phyloP scores from a whole-genome alignment of 176 grass and related monocot species.

The Phoenix dactylifera region DNA sequence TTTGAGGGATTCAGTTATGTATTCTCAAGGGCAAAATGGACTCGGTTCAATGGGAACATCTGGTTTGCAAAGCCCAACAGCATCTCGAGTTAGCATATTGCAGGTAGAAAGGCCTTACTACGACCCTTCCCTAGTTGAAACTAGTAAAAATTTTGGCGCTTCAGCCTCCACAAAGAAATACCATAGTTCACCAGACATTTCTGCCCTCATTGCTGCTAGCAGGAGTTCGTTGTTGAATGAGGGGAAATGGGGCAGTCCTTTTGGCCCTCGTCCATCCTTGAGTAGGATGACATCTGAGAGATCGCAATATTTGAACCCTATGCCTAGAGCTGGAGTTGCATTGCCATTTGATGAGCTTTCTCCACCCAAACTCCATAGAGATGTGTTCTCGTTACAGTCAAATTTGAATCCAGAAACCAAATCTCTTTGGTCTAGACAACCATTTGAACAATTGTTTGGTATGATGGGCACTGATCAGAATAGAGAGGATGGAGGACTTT shows the following conservation, averaged over 20 bases:
- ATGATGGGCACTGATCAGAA: slow-evolving; percentile 36
- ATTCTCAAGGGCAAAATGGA: slow-evolving; percentile 47
- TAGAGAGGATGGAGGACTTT: slow-evolving; percentile 26
- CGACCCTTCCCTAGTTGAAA: slow-evolving; percentile 51
- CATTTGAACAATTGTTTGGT: slow-evolving; percentile 80
- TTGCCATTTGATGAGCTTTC: slow-evolving; percentile 63
- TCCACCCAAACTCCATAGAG: slow-evolving; percentile 48
- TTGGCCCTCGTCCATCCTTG: slow-evolving; percentile 53
- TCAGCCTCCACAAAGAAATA: slow-evolving; percentile 84
- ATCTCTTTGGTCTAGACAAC: slow-evolving; percentile 94
- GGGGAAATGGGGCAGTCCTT: slow-evolving; percentile 49
- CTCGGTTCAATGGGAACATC: slow-evolving; percentile 48
- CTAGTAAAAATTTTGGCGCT: slow-evolving; percentile 36
- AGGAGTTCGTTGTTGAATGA: slow-evolving; percentile 59
- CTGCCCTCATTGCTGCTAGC: slow-evolving; percentile 83
- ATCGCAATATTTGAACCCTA: slow-evolving; percentile 46
- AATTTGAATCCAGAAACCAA: slow-evolving; percentile 43
- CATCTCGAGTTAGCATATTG: slow-evolving; percentile 37
- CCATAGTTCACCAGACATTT: slow-evolving; percentile 97
- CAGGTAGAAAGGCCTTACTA: slow-evolving; percentile 59
- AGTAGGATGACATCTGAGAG: slow-evolving; percentile 57
- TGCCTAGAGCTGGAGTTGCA: slow-evolving; percentile 41
- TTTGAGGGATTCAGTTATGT: slow-evolving; percentile 42
- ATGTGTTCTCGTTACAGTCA: slow-evolving; percentile 50
- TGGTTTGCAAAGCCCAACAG: slow-evolving; percentile 45